Base-by-base conservation (phyloP, 345 rosid species). In the Kernera saxatilis region DNA sequence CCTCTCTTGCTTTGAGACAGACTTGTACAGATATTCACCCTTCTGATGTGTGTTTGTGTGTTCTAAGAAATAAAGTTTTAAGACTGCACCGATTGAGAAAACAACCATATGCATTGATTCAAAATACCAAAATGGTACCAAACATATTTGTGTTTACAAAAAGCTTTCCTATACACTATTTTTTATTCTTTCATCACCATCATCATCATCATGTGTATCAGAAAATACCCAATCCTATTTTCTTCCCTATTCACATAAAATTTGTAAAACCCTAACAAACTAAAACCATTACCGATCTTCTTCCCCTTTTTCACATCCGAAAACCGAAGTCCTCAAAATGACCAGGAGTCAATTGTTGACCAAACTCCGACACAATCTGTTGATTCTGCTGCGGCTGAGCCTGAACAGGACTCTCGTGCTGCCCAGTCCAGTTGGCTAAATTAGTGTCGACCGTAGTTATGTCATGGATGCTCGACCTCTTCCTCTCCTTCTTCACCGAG, bases 401-500 rank as follows among this genome's bases (percentile, higher is more conserved):
- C 10, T 49, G 78, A 14, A 67, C 68, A 49, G 78, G 73, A 53
- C 55, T 58, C 27, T 37, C 75, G 1, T 69, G 71, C 54, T 70
- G 75, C 6, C 46, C 71, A 49, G 54, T 10, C 75, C 71, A 76
- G 6, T 64, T 55, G 15, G 70, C 60, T n/a, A 75, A 52, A 37
- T 1, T 69, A 45, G 74, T 29, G 33, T 76, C 79, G 1, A 76
- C 90, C 0, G 86, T 77, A 60, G 95, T 82, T 54, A 89, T 91
- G 72, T 91, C 97, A 6, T 91, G 97, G 23, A 91, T 91, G 76
- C 97, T 91, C 0, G 93, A 79, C 35, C 96, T 78, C 73, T 89
- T 91, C 81, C 96, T 80, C 79, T 91, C 96, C 43, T 86, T 89
- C 82, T 86, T 87, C 37, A 61, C 87, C 1, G 85, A 69, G 55